Evolutionary conservation across 2,329 filamentous ascomycete genomes (phyloP).

Genomic region (Trichophyton mentagrophytes): DNA sequence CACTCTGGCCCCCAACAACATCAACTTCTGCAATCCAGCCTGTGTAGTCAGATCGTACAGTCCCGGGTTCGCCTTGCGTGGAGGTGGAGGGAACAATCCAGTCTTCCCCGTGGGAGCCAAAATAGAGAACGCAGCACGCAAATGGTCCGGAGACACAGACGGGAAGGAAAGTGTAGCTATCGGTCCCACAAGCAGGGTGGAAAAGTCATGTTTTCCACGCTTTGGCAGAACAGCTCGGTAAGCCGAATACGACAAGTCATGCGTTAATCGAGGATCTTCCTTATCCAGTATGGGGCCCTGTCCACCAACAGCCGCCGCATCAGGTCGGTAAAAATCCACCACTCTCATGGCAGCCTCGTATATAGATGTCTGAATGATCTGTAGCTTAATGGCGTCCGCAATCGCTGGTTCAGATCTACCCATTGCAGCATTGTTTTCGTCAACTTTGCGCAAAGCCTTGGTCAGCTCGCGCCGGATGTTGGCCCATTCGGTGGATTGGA

Average conservation of each 20-base stretch:
- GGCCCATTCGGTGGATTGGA: conserved; percentile 61
- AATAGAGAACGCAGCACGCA: conserved; percentile 67
- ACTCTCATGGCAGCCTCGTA: conserved; percentile 74
- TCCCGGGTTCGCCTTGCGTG: conserved; percentile 59
- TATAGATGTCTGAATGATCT: conserved; percentile 80
- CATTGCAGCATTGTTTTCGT: conserved; percentile 52
- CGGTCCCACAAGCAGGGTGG: conserved; percentile 68
- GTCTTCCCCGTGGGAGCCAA: conserved; percentile 51
- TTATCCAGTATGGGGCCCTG: conserved; percentile 25
- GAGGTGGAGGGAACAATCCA: conserved; percentile 64
- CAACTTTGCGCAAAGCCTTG: conserved; percentile 49
- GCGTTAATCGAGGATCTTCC: conserved; percentile 36
- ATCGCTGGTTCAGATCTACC: conserved; percentile 33
- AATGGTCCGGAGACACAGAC: conserved; percentile 65
- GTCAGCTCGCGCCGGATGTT: conserved; percentile 58
- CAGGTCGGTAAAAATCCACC: conserved; percentile 65
- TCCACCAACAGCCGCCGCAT: conserved; percentile 18
- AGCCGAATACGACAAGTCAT: conserved; percentile 47
- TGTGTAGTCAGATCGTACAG: conserved; percentile 74
- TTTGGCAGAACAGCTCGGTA: conserved; percentile 38
- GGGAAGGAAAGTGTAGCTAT: conserved; percentile 71
- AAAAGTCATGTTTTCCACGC: conserved; percentile 48
- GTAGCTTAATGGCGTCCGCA: conserved; percentile 55
- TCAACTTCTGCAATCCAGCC: conserved; percentile 69
- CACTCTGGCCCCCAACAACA: conserved; percentile 73